Conservation (phyloP, 176 grass and related monocot genomes). For the Eremochloa ophiuroides region DNA sequence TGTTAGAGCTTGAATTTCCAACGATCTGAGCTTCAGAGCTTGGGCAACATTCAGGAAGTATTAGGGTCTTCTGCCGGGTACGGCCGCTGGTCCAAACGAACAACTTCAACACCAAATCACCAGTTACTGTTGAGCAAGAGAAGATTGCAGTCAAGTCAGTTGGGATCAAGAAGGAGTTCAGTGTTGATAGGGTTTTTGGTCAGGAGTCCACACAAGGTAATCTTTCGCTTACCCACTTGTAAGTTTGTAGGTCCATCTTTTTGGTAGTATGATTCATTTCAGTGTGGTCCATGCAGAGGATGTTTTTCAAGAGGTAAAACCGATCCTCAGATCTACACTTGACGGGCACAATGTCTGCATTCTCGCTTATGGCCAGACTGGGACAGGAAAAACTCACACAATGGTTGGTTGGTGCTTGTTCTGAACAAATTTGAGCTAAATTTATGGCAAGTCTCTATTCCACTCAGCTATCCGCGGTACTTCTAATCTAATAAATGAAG, state of each 20-base stretch:
- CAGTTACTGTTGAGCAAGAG: conserved; percentile 42
- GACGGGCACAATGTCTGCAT: conserved; percentile 86
- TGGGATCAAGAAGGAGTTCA: conserved; percentile 70
- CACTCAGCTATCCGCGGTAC: neutral
- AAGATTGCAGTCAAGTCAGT: conserved; percentile 57
- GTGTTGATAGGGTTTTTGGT: conserved; percentile 62
- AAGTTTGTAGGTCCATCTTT: neutral
- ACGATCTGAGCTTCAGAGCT: conserved; percentile 16
- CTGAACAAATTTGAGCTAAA: conserved; percentile 2
- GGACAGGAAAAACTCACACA: conserved; percentile 84
- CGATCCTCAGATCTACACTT: conserved; percentile 73
- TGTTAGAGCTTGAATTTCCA: conserved; percentile 2
- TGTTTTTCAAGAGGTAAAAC: conserved; percentile 69
- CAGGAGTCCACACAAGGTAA: conserved; percentile 82
- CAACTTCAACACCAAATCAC: conserved; percentile 29
- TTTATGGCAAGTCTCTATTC: neutral
- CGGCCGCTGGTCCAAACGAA: conserved; percentile 27
- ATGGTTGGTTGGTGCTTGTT: conserved; percentile 52
- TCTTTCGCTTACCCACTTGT: neutral
- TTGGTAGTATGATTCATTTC: neutral
- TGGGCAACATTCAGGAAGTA: conserved; percentile 68
- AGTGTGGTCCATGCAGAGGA: conserved; percentile 42
- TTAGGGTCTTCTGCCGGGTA: conserved; percentile 90
- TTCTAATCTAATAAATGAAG: conserved; percentile 13
- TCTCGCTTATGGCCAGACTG: conserved; percentile 74